Percentiles rank a stretch among this genome's conserved stretches.
phyloP scores from a whole-genome alignment of 2,329 filamentous ascomycete species.

The Shiraia bambusicola region DNA sequence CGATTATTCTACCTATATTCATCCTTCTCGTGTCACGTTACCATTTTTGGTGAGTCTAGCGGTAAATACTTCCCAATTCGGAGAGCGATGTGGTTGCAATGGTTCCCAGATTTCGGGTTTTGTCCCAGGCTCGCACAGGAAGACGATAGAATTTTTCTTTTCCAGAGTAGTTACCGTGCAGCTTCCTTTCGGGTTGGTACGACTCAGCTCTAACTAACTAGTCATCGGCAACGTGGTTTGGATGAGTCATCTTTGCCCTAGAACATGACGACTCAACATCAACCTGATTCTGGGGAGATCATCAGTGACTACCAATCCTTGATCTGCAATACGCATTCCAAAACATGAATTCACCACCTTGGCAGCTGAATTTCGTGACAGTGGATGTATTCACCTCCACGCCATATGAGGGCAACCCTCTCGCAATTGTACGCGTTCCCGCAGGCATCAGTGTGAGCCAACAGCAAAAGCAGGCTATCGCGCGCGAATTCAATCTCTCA shows the following conservation, averaged over 20 bases:
- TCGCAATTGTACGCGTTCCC: conserved; percentile 57
- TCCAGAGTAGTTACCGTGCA: not conserved
- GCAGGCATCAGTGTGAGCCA: conserved; percentile 43
- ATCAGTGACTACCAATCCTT: not conserved
- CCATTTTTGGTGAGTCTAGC: too few relatives aligned
- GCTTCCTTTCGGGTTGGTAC: not conserved
- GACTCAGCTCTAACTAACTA: too few relatives aligned
- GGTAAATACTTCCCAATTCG: too few relatives aligned
- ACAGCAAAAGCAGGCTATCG: conserved; percentile 55
- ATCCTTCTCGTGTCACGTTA: too few relatives aligned
- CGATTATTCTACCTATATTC: too few relatives aligned
- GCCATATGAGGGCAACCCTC: conserved; percentile 55
- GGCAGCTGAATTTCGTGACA: conserved; percentile 41
- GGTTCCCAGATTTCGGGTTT: too few relatives aligned
- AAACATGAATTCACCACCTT: conserved; percentile 15
- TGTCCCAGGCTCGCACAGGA: too few relatives aligned
- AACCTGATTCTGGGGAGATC: not conserved
- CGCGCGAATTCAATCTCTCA: conserved; percentile 59
- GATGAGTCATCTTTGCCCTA: conserved; percentile 11
- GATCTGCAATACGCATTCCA: not conserved
- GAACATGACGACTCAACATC: too few relatives aligned
- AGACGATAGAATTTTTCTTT: not conserved
- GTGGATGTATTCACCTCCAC: conserved; percentile 53
- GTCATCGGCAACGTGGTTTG: not conserved
- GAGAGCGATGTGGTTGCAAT: too few relatives aligned